Evolutionary conservation across 1,139 yeast genomes (phyloP).

Genomic region (Diutina rugosa): DNA sequence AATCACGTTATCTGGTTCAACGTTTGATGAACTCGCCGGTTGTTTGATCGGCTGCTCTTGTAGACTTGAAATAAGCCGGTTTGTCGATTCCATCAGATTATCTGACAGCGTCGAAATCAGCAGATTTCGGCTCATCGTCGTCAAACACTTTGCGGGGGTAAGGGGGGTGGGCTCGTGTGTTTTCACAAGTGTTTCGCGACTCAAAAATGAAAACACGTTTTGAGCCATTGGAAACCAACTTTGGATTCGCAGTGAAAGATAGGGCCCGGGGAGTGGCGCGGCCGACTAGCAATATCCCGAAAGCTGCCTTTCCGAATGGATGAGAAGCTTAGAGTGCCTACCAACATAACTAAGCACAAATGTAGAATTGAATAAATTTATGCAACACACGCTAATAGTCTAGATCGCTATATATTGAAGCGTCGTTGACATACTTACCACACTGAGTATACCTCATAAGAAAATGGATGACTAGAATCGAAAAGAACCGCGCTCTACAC

Average conservation of each 20-base stretch:
- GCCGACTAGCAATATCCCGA: neutral
- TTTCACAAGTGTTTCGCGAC: neutral
- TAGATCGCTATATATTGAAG: neutral
- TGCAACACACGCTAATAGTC: neutral
- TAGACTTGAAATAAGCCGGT: neutral
- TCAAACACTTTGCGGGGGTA: neutral
- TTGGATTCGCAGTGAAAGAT: neutral
- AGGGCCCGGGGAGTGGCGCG: neutral
- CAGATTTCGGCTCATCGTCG: neutral
- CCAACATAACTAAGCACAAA: neutral
- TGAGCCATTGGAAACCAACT: neutral
- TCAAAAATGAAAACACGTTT: neutral
- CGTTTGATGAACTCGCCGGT: neutral
- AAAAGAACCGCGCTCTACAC: neutral
- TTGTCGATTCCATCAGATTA: neutral
- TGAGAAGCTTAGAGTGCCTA: too few species aligned
- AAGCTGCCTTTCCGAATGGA: too few species aligned
- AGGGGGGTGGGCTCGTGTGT: neutral
- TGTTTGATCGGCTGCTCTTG: neutral
- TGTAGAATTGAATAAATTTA: neutral
- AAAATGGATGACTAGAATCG: neutral
- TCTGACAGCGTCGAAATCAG: neutral
- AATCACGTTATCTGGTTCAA: neutral
- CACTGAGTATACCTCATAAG: neutral
- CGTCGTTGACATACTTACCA: neutral